These are phyloP conservation scores for Panicum hallii DNA, from an alignment of 202 grass and related monocot genomes.

Conservation along the genomic window DNA sequence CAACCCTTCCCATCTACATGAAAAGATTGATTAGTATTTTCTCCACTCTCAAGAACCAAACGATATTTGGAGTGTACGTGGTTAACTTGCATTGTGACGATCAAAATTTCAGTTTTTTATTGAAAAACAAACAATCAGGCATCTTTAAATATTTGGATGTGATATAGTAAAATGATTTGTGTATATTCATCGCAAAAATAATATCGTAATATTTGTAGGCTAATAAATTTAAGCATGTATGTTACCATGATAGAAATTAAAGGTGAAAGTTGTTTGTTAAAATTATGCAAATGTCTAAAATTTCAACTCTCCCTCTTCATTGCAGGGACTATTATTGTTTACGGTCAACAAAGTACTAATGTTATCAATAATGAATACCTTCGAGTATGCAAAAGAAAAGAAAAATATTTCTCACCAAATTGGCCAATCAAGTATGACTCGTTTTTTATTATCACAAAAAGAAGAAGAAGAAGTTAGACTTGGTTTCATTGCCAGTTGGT, in stretches of 20 bases:
- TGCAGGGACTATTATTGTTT: neutral
- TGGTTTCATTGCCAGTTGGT: neutral
- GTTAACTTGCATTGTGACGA: neutral
- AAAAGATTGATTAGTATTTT: neutral
- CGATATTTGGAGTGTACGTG: neutral
- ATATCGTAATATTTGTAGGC: neutral
- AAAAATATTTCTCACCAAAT: neutral
- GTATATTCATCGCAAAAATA: neutral
- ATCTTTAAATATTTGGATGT: neutral
- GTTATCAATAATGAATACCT: neutral
- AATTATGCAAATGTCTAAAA: neutral
- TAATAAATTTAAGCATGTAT: neutral
- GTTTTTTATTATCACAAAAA: neutral
- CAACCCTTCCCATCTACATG: constrained; percentile 80
- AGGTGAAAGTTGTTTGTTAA: neutral
- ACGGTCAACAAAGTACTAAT: neutral
- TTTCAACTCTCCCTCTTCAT: neutral
- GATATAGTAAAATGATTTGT: neutral
- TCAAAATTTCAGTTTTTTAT: neutral
- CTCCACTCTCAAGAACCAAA: neutral
- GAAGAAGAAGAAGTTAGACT: too few relatives aligned
- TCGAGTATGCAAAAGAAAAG: neutral
- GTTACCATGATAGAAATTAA: neutral
- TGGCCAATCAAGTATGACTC: neutral
- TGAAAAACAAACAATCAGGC: neutral